phyloP scores from a whole-genome alignment of 75 land plant species.

The Pinus albicaulis region DNA sequence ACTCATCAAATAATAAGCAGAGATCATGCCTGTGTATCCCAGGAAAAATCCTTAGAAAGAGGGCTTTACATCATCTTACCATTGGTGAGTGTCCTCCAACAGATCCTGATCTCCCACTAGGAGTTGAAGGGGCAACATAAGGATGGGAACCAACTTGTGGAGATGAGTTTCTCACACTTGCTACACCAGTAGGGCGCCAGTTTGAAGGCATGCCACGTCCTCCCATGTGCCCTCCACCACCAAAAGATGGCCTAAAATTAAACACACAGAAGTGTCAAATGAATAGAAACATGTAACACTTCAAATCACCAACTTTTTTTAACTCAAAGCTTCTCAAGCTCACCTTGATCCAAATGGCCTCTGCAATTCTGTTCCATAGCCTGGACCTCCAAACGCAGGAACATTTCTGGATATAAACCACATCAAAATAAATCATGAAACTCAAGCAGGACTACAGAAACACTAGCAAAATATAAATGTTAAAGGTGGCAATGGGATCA shows the following conservation, averaged over 20 bases:
- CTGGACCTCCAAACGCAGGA: conserved; percentile 79
- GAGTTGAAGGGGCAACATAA: conserved; percentile 36
- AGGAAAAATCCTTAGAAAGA: neutral
- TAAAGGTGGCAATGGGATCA: neutral
- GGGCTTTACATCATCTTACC: conserved; percentile 17
- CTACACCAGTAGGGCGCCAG: conserved; percentile 74
- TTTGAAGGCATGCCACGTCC: conserved; percentile 38
- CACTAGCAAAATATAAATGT: neutral
- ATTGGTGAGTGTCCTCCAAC: conserved; percentile 28
- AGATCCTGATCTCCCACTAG: conserved; percentile 39
- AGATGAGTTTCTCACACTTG: conserved; percentile 25
- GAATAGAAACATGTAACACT: neutral
- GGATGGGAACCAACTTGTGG: conserved; percentile 32
- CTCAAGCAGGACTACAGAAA: neutral
- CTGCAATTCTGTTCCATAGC: conserved; percentile 64
- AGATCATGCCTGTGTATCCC: neutral
- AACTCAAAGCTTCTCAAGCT: neutral
- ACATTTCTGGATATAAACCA: conserved; percentile 26
- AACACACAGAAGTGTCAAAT: neutral
- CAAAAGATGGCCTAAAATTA: conserved; percentile 28
- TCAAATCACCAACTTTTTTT: neutral
- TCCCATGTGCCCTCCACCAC: conserved; percentile 29
- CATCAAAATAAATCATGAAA: neutral
- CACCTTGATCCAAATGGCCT: conserved; percentile 45
- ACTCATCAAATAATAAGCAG: neutral